Evolutionary conservation across 345 rosid genomes (phyloP).

Genomic region (Sisymbrium altissimum): DNA sequence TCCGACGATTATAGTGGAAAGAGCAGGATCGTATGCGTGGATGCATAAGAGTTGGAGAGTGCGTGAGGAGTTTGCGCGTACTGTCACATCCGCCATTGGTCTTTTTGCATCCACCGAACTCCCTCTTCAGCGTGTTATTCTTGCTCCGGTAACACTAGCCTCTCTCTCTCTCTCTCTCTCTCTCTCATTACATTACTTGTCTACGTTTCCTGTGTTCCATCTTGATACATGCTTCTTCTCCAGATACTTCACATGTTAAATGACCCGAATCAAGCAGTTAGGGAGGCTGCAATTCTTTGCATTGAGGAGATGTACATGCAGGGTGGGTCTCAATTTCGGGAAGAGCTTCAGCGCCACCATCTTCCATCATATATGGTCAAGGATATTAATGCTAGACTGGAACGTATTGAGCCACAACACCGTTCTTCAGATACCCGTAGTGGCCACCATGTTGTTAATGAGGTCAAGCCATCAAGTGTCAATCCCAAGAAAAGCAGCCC

Average conservation of each 20-base stretch:
- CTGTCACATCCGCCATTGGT: conserved; percentile 86
- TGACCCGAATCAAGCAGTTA: conserved; percentile 83
- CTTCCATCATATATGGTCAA: conserved; percentile 85
- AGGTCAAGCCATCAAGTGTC: conserved; percentile 54
- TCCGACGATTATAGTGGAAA: conserved; percentile 92
- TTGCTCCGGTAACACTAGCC: conserved; percentile 67
- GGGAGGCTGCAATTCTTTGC: conserved; percentile 91
- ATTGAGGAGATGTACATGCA: conserved; percentile 96
- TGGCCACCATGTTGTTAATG: conserved; percentile 49
- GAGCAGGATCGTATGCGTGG: conserved; percentile 99
- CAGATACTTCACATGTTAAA: conserved; percentile 93
- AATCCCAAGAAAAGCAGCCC: conserved; percentile 88
- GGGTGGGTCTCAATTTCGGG: conserved; percentile 90
- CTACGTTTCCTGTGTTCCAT: no score
- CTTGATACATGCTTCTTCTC: no score
- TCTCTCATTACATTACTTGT: no score
- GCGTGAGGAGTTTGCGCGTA: conserved; percentile 91
- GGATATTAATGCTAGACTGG: conserved; percentile 95
- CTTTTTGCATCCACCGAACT: conserved; percentile 95
- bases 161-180: no score
- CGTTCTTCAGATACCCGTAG: conserved; percentile 59
- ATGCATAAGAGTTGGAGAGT: conserved; percentile 95
- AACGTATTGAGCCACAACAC: conserved; percentile 78
- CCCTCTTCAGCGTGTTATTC: conserved; percentile 94
- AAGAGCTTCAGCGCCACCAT: conserved; percentile 92